Evolutionary conservation across 2,329 filamentous ascomycete species (phyloP).

Genomic region (Calonectria multiphialidica): DNA sequence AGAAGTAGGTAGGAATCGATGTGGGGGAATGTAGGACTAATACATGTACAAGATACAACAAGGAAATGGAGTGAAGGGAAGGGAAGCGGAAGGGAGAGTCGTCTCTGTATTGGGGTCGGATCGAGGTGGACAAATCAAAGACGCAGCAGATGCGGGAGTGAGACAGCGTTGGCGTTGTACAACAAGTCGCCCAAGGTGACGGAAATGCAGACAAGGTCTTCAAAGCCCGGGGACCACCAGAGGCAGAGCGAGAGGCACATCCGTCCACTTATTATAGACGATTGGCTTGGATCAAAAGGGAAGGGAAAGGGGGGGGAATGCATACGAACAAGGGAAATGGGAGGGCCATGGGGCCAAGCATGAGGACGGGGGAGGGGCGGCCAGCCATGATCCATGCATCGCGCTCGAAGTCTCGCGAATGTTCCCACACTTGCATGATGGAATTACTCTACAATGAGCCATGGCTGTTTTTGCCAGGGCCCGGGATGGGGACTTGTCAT

Average conservation of each 20-base stretch:
- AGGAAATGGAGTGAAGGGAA: background rate
- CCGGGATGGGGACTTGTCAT: background rate
- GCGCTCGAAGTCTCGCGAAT: constrained; percentile 6
- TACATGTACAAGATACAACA: constrained; percentile 16
- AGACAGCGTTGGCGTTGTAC: constrained; percentile 12
- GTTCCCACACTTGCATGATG: constrained; percentile 22
- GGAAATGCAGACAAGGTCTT: constrained; percentile 1
- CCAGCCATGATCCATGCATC: constrained; percentile 16
- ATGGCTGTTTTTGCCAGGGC: background rate
- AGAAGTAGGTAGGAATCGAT: constrained; percentile 3
- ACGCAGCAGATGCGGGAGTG: constrained; percentile 9
- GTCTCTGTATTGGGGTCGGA: constrained; percentile 23
- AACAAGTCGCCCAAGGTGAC: constrained; percentile 5
- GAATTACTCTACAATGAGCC: constrained; percentile 7
- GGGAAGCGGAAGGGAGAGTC: constrained; percentile 8
- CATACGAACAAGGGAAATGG: constrained; percentile 4
- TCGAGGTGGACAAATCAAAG: constrained; percentile 17
- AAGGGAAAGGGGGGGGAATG: constrained; percentile 5
- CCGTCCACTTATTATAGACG: constrained; percentile 21
- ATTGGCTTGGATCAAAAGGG: constrained; percentile 5
- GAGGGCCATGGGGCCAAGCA: constrained; percentile 10
- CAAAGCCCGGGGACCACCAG: background rate
- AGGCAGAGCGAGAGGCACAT: constrained; percentile 3
- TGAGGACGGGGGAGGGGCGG: constrained; percentile 7
- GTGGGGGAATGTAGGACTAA: constrained; percentile 13